A percentile compares a stretch with the other conserved stretches of the same genome.
These are phyloP conservation scores for Lachancea dasiensis DNA, from an alignment of 805 yeast genomes.

Conservation along the genomic window DNA sequence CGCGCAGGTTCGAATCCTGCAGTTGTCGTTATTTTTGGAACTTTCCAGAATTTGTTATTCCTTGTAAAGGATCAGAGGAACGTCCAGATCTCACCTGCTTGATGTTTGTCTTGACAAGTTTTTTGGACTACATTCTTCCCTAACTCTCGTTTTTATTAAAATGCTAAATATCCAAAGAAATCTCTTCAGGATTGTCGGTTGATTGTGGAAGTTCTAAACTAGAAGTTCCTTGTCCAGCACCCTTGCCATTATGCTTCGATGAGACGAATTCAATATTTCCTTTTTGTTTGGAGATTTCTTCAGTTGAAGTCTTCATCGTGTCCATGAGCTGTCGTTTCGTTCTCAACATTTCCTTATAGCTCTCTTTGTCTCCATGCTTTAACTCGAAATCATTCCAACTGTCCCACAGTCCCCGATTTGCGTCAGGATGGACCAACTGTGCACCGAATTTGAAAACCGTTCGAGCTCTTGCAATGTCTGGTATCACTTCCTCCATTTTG, in stretches of 20 bases:
- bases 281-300: constrained; percentile 18
- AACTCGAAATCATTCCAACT: constrained; percentile 74
- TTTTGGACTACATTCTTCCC: too few relatives aligned
- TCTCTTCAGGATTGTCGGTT: constrained; percentile 49
- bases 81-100: too few relatives aligned
- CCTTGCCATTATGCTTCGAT: constrained; percentile 39
- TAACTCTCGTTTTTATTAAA: too few relatives aligned
- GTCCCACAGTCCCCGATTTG: constrained; percentile 45
- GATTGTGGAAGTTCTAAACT: constrained; percentile 3
- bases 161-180: constrained; percentile 45
- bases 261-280: constrained; percentile 42
- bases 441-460: constrained; percentile 53
- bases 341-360: constrained; percentile 69
- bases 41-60: neutral
- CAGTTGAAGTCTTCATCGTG: constrained; percentile 28
- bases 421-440: constrained; percentile 34
- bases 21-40: constrained; percentile 12
- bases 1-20: constrained; percentile 38
- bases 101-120: too few relatives aligned
- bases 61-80: neutral
- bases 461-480: constrained; percentile 57
- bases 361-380: constrained; percentile 59
- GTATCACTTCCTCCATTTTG: constrained; percentile 45
- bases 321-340: constrained; percentile 41
- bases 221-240: constrained; percentile 19